Evolutionary conservation across 352 stramenopile species (phyloP).

Genomic region (Phytophthora kernoviae): DNA sequence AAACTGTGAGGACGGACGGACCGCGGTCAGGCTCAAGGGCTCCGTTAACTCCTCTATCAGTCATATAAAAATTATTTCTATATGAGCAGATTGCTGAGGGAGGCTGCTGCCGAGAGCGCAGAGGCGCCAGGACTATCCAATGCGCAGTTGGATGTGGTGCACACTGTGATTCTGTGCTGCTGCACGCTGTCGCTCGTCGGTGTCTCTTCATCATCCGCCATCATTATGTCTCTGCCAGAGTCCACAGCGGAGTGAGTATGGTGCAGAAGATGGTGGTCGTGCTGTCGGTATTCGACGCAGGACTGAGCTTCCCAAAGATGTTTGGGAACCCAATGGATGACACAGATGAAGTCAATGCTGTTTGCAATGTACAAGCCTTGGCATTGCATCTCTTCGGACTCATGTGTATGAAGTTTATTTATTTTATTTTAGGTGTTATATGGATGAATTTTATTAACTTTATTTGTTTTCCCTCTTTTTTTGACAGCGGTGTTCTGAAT

Average conservation of each 20-base stretch:
- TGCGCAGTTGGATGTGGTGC: conserved; percentile 34
- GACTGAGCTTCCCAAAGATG: conserved; percentile 56
- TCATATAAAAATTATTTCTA: background rate
- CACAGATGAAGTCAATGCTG: conserved; percentile 8
- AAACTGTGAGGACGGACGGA: too few relatives aligned
- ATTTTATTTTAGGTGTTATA: background rate
- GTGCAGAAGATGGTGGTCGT: conserved; percentile 78
- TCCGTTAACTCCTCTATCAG: too few relatives aligned
- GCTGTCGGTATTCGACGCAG: conserved; percentile 67
- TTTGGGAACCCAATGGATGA: conserved; percentile 40
- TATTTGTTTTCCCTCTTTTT: background rate
- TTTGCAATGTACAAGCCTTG: conserved; percentile 64
- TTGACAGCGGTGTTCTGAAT: conserved; percentile 63
- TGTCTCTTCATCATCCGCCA: conserved; percentile 57
- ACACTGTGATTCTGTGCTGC: conserved; percentile 42
- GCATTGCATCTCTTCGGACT: conserved; percentile 53
- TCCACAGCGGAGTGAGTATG: conserved; percentile 44
- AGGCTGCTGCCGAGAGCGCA: background rate
- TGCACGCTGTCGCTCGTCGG: conserved; percentile 49
- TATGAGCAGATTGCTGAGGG: conserved; percentile 18
- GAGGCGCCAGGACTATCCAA: conserved; percentile 19
- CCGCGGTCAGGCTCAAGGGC: too few relatives aligned
- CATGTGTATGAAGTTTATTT: conserved; percentile 45
- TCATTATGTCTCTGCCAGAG: conserved; percentile 36
- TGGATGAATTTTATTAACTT: background rate